Base-by-base conservation (phyloP, 129 eudicot genomes). In the Chrysanthemum lavandulifolium region DNA sequence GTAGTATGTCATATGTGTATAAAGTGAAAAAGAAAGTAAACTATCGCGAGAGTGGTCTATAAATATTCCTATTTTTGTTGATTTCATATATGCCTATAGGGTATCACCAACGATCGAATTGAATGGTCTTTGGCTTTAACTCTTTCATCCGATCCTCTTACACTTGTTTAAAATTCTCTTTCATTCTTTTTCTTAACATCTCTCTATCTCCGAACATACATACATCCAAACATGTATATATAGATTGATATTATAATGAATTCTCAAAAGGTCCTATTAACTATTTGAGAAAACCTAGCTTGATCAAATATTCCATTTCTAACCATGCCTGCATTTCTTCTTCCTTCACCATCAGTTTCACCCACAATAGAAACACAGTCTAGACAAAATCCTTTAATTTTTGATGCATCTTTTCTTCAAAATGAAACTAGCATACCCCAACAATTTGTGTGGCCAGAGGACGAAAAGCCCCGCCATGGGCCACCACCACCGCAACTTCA, bases 401-500 rank as follows among this genome's bases (percentile, higher is more conserved):
- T 86, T 57, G 86, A 91, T 77, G 81, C 97, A 74, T 68, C 89
- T 2, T 13, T 78, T 69, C 82, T 87, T 51, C 83, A 89, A 68
- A 72, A 85, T 70, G 81, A 78, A 48, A 9, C 78, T 54, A 74
- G 61, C 77, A 89, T 92, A 64, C 98, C 98, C 13, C 74, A 76
- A 29, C 88, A 89, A 69, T 92, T 89, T 85, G 77, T 89, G 50
- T 92, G 98, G 98, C 98, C 98, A 8, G 90, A 89, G 18, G 64
- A 84, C 11, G 98, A 92, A 56, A 85, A 77, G 70, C 96, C 98
- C 3, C 66, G 80, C 81, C 77, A 43, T 2, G 68, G 80, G 45
- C 62, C 70, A 40, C 86, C 85, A 27, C 85, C 88, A 10, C 75
- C 81, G 0, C 82, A 57, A 36, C 88, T 92, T 16, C 80, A 63